Evolutionary conservation across 495 filamentous ascomycete genomes (phyloP), one percentile per base, ranked within the genome.

Genomic region (Aspergillus affinis): DNA sequence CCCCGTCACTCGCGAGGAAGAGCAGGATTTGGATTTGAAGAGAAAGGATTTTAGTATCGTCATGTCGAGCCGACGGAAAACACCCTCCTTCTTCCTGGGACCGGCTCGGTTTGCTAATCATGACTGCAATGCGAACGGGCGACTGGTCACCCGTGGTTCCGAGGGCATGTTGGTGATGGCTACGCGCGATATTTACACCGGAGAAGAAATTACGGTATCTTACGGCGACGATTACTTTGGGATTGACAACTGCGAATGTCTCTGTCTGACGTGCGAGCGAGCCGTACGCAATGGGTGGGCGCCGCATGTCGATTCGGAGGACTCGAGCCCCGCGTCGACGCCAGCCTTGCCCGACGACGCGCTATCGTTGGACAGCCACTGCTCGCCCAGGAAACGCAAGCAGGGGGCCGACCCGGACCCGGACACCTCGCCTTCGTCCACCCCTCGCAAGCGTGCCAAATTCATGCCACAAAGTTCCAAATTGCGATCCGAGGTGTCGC

Each of bases 221-320:
- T 99, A 99, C 69, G 90, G 93, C 13, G 92, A 96, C 32, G 89
- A 94, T 67, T 99, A 99, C 69, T 99, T 99, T 73, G 94, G 95
- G 4, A 86, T 88, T 44, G 87, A 92, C 65, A 99, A 99, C 65
- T 90, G 91, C 68, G 95, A 99, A 70, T 99, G 94, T 72, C 79
- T 99, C 2, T 99, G 94, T 71, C 75, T 79, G 58, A 93, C 90
- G 0, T 99, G 94, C 66, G 94, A 99, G 74, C 73, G 79, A n/a
- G 75, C 78, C 12, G 76, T 81, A 57, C 77, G 82, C 27, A 96
- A 95, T 73, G 95, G 94, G 8, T 98, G 95, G 95, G 78, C 84
- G 20, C 76, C 44, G 53, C 68, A 61, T 52, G 69, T 23, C 65
- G 82, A 66, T 67, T 83, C 72, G 21, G 71, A 70, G 26, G 45